A percentile compares a stretch with the other conserved stretches of the same genome.
These are phyloP conservation scores for Lathyrus aphaca DNA, from an alignment of 306 rosid species.

Conservation along the genomic window DNA sequence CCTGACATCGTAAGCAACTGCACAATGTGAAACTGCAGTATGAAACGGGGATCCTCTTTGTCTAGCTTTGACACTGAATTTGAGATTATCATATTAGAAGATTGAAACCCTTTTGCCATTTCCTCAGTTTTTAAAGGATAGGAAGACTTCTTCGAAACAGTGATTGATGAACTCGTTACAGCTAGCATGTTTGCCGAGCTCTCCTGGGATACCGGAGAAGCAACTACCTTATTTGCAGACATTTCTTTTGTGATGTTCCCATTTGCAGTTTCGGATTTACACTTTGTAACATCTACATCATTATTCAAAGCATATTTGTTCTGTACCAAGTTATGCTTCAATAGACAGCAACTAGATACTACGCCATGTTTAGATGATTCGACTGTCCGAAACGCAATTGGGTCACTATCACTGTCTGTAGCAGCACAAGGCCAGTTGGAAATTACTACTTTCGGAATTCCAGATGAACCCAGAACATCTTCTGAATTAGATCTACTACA, in stretches of 20 bases:
- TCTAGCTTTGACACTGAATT: slow-evolving; percentile 46
- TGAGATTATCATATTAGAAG: slow-evolving; percentile 46
- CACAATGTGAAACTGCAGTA: slow-evolving; percentile 61
- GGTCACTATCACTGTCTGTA: slow-evolving; percentile 49
- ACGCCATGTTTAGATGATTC: slow-evolving; percentile 85
- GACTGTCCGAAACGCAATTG: slow-evolving; percentile 61
- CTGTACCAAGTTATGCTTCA: slow-evolving; percentile 53
- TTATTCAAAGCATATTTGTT: slow-evolving; percentile 40
- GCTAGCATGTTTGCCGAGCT: slow-evolving; percentile 75
- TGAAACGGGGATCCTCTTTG: slow-evolving; percentile 62
- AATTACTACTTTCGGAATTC: slow-evolving; percentile 45
- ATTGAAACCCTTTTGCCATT: slow-evolving; percentile 45
- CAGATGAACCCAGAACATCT: slow-evolving; percentile 46
- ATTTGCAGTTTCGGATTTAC: slow-evolving; percentile 45
- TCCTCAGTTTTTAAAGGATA: slow-evolving; percentile 60
- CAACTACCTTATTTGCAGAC: slow-evolving; percentile 51
- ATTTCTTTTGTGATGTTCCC: slow-evolving; percentile 57
- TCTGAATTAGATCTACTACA: slow-evolving; percentile 49
- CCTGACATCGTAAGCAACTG: slow-evolving; percentile 76
- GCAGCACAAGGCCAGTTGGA: slow-evolving; percentile 44
- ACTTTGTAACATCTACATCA: slow-evolving; percentile 49
- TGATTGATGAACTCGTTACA: slow-evolving; percentile 54
- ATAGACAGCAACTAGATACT: slow-evolving; percentile 66
- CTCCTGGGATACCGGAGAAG: slow-evolving; percentile 92
- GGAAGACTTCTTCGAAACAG: slow-evolving; percentile 51